Evolutionary conservation across 129 eudicot genomes (phyloP), one percentile per base, ranked within the genome.

Genomic region (Gnaphalium uliginosum): DNA sequence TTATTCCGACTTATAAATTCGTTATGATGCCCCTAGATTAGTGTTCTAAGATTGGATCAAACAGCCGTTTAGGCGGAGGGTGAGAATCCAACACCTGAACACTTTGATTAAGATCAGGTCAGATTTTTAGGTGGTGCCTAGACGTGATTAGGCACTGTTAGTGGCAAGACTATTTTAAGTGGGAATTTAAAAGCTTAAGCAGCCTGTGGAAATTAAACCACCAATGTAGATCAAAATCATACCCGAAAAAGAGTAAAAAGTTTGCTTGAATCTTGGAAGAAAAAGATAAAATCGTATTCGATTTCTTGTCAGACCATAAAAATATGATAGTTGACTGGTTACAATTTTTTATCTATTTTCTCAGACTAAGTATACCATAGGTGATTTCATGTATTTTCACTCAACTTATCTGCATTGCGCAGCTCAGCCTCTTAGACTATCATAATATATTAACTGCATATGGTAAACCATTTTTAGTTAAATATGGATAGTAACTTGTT

Each of bases 261-360:
- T 35, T 72, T 72, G 39, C 39, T 32, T 72, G 35, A 57, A 57
- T 58, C 15, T 73, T 73, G 39, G 57, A 73, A 33, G 77, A 51
- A 59, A 73, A 58, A 73, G 6, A 72, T 54, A 56, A 70, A n/a
- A 14, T 58, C 50, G 32, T 53, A 54, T 54, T 71, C 6, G 54
- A 30, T 56, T 11, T 72, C 22, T 21, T 72, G 22, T 72, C 46
- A 56, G 35, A 57, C 76, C 32, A 1, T 35, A n/a, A 25, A 18
- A 71, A 51, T n/a, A 10, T 27, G 5, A 70, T 53, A 19, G 19
- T 29, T 71, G 18, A 9, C 8, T 26, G 75, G 63, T 19, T 71
- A 51, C 8, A 3, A 14, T 22, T 70, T 1, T 51, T 33, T 43
- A 15, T 48, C 7, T 25, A 19, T 17, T 7, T 50, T 68, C 15